Evolutionary conservation across 805 yeast species (phyloP).

Genomic region (Candida easanensis): DNA sequence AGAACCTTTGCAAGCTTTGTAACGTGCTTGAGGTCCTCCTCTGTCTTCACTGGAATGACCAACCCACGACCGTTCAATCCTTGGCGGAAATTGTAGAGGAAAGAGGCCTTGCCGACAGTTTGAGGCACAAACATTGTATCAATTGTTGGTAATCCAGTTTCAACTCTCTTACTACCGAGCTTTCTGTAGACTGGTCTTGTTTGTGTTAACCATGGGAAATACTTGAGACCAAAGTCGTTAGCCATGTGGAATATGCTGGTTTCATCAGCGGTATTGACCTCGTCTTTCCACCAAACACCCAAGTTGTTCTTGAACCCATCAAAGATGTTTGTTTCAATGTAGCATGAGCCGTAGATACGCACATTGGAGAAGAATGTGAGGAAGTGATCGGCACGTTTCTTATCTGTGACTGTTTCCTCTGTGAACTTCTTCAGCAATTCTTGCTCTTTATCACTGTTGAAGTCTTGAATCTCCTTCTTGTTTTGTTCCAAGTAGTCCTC

Average conservation of each 20-base stretch:
- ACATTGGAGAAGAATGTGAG: constrained; percentile 16
- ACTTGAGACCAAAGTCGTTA: constrained; percentile 32
- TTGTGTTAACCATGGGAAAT: constrained; percentile 39
- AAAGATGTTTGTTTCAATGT: constrained; percentile 15
- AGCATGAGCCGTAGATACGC: constrained; percentile 25
- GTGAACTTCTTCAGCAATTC: constrained; percentile 8
- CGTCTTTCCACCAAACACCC: constrained; percentile 11
- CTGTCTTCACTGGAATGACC: constrained; percentile 47
- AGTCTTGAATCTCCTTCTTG: constrained; percentile 1
- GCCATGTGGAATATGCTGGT: constrained; percentile 21
- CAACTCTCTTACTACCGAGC: constrained; percentile 19
- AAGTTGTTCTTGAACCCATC: constrained; percentile 6
- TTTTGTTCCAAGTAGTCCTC: constrained; percentile 3
- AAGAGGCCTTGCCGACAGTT: constrained; percentile 24
- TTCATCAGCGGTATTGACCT: constrained; percentile 8
- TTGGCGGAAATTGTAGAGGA: constrained; percentile 28
- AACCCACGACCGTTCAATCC: constrained; percentile 46
- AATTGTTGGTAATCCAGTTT: constrained; percentile 29
- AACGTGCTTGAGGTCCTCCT: constrained; percentile 39
- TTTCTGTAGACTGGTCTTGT: constrained; percentile 35
- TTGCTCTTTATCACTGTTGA: constrained; percentile 2
- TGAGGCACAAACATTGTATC: constrained; percentile 13
- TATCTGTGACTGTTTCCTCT: background rate
- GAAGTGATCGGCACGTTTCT: constrained; percentile 7
- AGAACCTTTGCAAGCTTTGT: constrained; percentile 43